These are phyloP conservation scores for Colletotrichum musicola DNA, from an alignment of 2,329 filamentous ascomycete species.

Conservation along the genomic window DNA sequence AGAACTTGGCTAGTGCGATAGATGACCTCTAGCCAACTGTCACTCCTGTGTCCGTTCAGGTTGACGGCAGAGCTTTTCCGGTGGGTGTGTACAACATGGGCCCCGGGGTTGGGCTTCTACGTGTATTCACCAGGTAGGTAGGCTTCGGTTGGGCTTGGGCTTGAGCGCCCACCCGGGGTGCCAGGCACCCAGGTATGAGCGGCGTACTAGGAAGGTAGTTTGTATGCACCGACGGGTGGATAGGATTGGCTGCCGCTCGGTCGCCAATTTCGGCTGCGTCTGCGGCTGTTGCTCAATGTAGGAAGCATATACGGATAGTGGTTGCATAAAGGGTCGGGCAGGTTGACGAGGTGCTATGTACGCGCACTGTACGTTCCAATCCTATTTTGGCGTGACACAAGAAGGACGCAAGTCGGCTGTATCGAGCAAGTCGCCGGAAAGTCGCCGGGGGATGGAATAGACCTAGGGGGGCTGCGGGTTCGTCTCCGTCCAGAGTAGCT, in stretches of 20 bases:
- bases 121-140: too few relatives aligned
- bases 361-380: not conserved
- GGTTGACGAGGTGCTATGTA: too few relatives aligned
- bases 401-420: not conserved
- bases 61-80: too few relatives aligned
- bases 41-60: too few relatives aligned
- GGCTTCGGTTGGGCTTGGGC: not conserved
- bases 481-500: too few relatives aligned
- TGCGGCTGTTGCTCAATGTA: slow-evolving; percentile 21
- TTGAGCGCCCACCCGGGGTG: not conserved
- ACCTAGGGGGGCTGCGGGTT: too few relatives aligned
- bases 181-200: too few relatives aligned
- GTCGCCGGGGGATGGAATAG: slow-evolving; percentile 12
- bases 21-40: too few relatives aligned
- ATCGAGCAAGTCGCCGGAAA: slow-evolving; percentile 21
- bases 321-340: slow-evolving; percentile 6
- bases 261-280: slow-evolving; percentile 16
- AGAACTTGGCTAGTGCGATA: too few relatives aligned
- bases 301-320: not conserved
- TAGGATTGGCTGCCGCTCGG: slow-evolving; percentile 5
- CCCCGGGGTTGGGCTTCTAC: too few relatives aligned
- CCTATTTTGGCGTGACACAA: slow-evolving; percentile 14
- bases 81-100: too few relatives aligned
- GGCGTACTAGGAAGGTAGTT: not conserved
- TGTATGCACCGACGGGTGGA: not conserved